Evolutionary conservation across 345 rosid species (phyloP), one percentile per base, ranked within the genome.

Genomic region (Streptanthus diversifolius): DNA sequence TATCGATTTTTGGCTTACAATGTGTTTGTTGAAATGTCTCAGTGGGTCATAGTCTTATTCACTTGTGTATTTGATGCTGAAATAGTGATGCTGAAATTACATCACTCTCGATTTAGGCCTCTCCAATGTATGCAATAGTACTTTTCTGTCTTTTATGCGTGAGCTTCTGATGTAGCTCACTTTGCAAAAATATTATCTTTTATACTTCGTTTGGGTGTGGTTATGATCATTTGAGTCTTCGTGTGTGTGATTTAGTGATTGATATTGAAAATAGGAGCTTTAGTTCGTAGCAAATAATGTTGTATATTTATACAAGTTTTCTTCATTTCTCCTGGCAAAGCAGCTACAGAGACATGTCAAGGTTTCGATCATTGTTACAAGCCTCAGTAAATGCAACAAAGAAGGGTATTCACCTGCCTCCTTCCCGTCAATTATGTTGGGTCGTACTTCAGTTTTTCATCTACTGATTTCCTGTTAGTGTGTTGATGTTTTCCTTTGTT

Each of bases 311-410:
- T 14, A 30, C 18, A 13, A 43, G 18, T 2, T 22, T 69, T 43
- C 32, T 7, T 25, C 19, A 17, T 41, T 75, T 53, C 24, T 22
- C 32, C 10, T 68, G 27, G 74, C 51, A 51, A 48, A 61, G 41
- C 9, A 68, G 73, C 48, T 78, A n/a, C 39, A 49, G 56, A 59
- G 72, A 63, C 39, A 93, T 93, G 98, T 89, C 97, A 10, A 83
- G 96, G 74, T 80, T 93, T 80, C 88, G 92, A 52, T 84, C 83
- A 25, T 25, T 89, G 57, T 83, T 86, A 86, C 96, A 93, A 77
- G 92, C 97, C 74, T 93, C 97, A 29, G 32, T 89, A 49, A 85
- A 79, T 83, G 97, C 97, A 18, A 91, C 98, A 17, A 93, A 85
- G 85, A 91, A 70, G 80, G 98, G 98, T 91, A 75, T 53, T 67